A percentile compares a stretch with the other conserved stretches of the same genome.
Evolutionary conservation across 306 rosid species (phyloP).

Genomic region (Canavalia ensiformis): DNA sequence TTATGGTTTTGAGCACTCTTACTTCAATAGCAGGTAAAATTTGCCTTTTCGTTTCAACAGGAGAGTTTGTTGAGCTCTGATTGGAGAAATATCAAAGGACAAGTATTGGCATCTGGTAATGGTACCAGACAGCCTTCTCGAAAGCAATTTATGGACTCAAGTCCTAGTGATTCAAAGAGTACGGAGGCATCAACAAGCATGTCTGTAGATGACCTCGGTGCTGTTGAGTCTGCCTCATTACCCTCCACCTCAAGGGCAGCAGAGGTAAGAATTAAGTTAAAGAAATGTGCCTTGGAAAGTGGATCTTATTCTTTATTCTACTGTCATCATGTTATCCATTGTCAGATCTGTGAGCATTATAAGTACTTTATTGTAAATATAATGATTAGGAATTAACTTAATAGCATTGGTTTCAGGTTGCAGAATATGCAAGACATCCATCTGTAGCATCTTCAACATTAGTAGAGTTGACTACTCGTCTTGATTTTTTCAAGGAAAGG

Average conservation of each 20-base stretch:
- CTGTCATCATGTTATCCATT: background rate
- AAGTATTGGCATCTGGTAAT: constrained; percentile 72
- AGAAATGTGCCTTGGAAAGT: constrained; percentile 1
- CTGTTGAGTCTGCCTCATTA: constrained; percentile 77
- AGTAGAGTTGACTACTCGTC: constrained; percentile 94
- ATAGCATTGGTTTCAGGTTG: constrained; percentile 59
- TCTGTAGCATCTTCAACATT: constrained; percentile 86
- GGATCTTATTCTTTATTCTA: background rate
- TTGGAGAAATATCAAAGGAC: constrained; percentile 91
- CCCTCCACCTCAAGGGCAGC: constrained; percentile 87
- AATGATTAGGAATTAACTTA: constrained; percentile 37
- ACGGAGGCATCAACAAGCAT: constrained; percentile 87
- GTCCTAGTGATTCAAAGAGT: constrained; percentile 85
- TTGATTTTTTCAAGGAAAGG: constrained; percentile 98
- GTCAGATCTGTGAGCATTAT: background rate
- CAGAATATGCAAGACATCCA: constrained; percentile 80
- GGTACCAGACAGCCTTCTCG: constrained; percentile 71
- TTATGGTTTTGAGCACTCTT: constrained; percentile 36
- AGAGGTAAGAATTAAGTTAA: constrained; percentile 66
- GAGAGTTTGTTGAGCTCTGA: constrained; percentile 74
- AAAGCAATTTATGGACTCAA: constrained; percentile 79
- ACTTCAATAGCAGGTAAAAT: constrained; percentile 9
- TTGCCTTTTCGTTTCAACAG: constrained; percentile 54
- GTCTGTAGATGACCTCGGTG: constrained; percentile 76
- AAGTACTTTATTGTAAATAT: background rate